Evolutionary conservation across 2,329 filamentous ascomycete species (phyloP).

Genomic region (Cercospora sp.): DNA sequence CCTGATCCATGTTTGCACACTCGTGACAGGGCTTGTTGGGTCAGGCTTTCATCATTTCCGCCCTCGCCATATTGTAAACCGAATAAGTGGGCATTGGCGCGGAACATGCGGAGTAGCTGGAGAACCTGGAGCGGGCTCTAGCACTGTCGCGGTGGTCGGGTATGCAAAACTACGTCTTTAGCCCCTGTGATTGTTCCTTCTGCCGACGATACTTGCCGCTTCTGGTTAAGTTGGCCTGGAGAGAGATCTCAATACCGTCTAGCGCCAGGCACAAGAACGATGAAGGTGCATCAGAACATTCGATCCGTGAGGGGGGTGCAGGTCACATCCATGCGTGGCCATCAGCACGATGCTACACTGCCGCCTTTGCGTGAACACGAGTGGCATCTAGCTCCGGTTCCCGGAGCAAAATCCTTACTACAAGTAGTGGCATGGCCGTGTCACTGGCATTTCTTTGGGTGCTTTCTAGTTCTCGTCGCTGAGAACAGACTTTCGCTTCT

Average conservation of each 20-base stretch:
- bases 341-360: slow-evolving; percentile 2
- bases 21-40: background rate
- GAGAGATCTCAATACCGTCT: background rate
- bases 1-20: background rate
- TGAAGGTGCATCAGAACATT: slow-evolving; percentile 1
- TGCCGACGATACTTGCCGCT: slow-evolving; percentile 6
- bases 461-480: background rate
- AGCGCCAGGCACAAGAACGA: slow-evolving; percentile 5
- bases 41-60: background rate
- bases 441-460: background rate
- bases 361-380: background rate
- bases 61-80: background rate
- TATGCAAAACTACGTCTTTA: slow-evolving; percentile 6
- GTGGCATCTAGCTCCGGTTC: background rate
- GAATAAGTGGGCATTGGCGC: background rate
- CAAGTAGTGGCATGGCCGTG: background rate
- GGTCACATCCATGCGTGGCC: background rate
- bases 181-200: background rate
- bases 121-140: background rate
- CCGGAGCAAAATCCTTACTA: background rate
- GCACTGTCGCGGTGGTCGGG: background rate
- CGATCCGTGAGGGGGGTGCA: slow-evolving; percentile 5
- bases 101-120: background rate
- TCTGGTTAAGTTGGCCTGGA: background rate
- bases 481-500: background rate